Evolutionary conservation across 2,329 filamentous ascomycete genomes (phyloP), one percentile per base, ranked within the genome.

Genomic region (Mariannaea sp.): DNA sequence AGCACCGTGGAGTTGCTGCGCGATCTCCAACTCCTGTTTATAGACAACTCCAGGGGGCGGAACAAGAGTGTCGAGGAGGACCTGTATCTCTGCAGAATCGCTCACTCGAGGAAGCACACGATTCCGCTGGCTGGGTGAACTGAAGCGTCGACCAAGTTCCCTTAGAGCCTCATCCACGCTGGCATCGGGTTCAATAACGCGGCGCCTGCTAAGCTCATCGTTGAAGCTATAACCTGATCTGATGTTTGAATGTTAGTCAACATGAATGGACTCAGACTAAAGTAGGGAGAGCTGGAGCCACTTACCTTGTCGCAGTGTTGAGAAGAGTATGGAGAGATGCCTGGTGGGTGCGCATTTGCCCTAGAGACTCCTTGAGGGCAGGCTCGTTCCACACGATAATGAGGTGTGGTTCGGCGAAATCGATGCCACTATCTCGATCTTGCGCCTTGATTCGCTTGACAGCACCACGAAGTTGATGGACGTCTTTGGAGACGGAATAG

Each of bases 331-430:
- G 64, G 7, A 66, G 53, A 35, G 64, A 66, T 13, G 64, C 64
- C 45, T 66, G 64, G 5, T 66, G 64, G 33, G 59, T 66, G 33
- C 61, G 64, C 30, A 66, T 46, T 35, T 62, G 57, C 5, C 53
- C 49, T 17, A 65, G 54, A 6, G 47, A 63, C 20, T 53, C 52
- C 39, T 65, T 66, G 43, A 66, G 55, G 16, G 49, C 35, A 19
- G 54, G 56, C 51, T 66, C 64, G 40, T 66, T 66, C 64, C 64
- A 66, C 16, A 66, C 59, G 39, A 66, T 66, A 33, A 66, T 58
- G 41, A 66, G 64, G 27, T 63, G 62, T 12, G 64, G 64, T 30
- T 66, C 64, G 35, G 29, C 56, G 10, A 66, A 54, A 29, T 62
- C 59, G 47, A 66, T 65, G 35, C 64, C 64, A 43, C 64, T 66